Base-by-base conservation (phyloP, 345 rosid species). In the Populus nigra region DNA sequence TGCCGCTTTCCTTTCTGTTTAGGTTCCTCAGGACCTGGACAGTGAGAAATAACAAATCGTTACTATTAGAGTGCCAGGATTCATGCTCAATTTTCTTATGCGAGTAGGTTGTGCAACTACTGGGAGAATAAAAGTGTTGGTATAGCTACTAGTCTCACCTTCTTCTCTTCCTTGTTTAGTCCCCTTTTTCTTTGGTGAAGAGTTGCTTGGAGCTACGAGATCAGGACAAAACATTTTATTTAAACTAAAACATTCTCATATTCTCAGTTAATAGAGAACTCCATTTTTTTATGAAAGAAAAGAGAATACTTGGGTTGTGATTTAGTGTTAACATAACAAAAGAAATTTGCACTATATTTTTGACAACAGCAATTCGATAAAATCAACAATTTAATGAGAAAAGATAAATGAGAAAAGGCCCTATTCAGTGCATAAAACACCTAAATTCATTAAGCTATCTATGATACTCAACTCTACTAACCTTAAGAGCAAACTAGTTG, bases 1-100 rank as follows among this genome's bases (percentile, higher is more conserved):
- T 73, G 88, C 77, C 76, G 86, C 73, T 89, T 88, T 68, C 85
- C 93, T 73, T 89, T 79, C 81, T 73, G 84, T 49, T 79, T 69
- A 47, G 83, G 73, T 33, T 85, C 90, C 72, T 85, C 80, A n/a
- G 78, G 73, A 76, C 78, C 93, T 86, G 85, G 67, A 79, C 71
- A 78, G 67, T 36, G 7, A 20, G 65, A 79, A 79, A 73, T 35
- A 2, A 78, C 72, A 74, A 33, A 75, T 81, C 7, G 11, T 38
- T 38, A 38, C 5, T 38, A 33, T 35, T 33, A 35, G 5, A 36
- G 16, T 31, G 57, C 53, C 12, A 73, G 41, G 65, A 29, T 41
- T n/a, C 29, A 22, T 50, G 29, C 22, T 63, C 49, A n/a, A 38
- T 27, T 57, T 65, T 73, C 72, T 62, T 53, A 12, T 15, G 33